Evolutionary conservation across 371 early-diverging fungal species (phyloP).

Genomic region (Amoeboaphelidium protococcarum): DNA sequence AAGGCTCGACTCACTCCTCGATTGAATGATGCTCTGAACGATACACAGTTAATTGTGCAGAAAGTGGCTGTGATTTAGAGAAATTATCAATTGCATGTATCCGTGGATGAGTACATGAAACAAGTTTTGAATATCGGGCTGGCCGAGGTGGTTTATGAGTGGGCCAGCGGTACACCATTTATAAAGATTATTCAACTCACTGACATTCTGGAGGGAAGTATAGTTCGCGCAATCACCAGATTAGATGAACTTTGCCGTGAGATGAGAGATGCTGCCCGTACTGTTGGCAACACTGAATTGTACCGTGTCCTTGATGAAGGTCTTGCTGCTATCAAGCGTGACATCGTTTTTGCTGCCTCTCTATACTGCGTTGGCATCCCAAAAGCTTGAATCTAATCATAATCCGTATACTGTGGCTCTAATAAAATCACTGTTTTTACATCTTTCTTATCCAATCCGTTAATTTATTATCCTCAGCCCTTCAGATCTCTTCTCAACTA

Average conservation of each 20-base stretch:
- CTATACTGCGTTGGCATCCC: too few species aligned
- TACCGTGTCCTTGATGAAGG: conserved; percentile 88
- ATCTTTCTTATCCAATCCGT: too few species aligned
- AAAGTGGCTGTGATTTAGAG: too few species aligned
- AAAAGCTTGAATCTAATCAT: too few species aligned
- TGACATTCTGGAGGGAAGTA: conserved; percentile 82
- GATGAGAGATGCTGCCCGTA: conserved; percentile 65
- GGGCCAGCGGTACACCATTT: conserved; percentile 89
- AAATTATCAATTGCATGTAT: too few species aligned
- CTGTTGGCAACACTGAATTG: conserved; percentile 78
- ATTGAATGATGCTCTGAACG: too few species aligned
- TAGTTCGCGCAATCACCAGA: conserved; percentile 89
- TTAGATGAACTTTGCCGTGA: conserved; percentile 94
- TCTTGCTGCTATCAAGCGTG: conserved; percentile 70
- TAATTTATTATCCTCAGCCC: too few species aligned
- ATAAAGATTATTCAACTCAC: conserved; percentile 78
- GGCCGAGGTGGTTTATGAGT: conserved; percentile 92
- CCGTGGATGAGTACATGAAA: conserved; percentile 10
- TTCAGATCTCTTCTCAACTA: too few species aligned
- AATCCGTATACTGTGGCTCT: too few species aligned
- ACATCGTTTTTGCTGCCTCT: conserved; percentile 95
- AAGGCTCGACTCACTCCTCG: too few species aligned
- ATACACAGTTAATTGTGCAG: too few species aligned
- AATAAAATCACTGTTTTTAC: too few species aligned
- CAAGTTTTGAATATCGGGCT: conserved; percentile 35